Evolutionary conservation across 2,329 filamentous ascomycete species (phyloP), one percentile per base, ranked within the genome.

Genomic region (Hymenoscyphus linearis): DNA sequence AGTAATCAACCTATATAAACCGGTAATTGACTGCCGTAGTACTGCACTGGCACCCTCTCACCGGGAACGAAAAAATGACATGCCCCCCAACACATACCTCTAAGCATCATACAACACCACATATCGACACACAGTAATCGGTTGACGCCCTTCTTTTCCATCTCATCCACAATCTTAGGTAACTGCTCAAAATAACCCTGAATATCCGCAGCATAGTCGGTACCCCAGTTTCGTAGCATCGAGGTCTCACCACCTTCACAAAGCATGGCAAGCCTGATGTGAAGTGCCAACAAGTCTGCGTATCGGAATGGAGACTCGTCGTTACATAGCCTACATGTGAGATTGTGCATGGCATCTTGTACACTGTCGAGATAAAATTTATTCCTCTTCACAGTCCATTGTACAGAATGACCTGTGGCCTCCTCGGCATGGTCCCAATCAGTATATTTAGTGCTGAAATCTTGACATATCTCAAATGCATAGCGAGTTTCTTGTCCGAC

Each of bases 31-130:
- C 63, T 66, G 0, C 64, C 65, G 58, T 60, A 66, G 59, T 64
- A 67, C 26, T 65, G 40, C 25, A 64, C 61, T 4, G 66, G 66
- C 3, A 66, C 60, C 26, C 64, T 58, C 56, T 64, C 60, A 0
- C 63, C 64, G 9, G 63, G 64, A n/a, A 67, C 65, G 52, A 67
- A 67, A 52, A 65, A 66, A 37, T 68, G 65, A 22, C 62, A 62
- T 35, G 62, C 63, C 22, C 63, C 62, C 67, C 67, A 68, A 18
- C 65, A 68, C 36, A 66, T 59, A 12, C 61, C 65, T 55, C 67
- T 60, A 50, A 68, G 35, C 62, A 68, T 66, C 66, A 68, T 67
- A 12, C 57, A 35, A 64, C 44, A 50, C 63, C 66, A 68, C 6
- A 59, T 61, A 64, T 68, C 64, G 14, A 67, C 55, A 62, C 57